Percentiles rank a stretch among this genome's conserved stretches.
Evolutionary conservation across 192 early-diverging fungal genomes (phyloP).

Genomic region (Podila epigama): DNA sequence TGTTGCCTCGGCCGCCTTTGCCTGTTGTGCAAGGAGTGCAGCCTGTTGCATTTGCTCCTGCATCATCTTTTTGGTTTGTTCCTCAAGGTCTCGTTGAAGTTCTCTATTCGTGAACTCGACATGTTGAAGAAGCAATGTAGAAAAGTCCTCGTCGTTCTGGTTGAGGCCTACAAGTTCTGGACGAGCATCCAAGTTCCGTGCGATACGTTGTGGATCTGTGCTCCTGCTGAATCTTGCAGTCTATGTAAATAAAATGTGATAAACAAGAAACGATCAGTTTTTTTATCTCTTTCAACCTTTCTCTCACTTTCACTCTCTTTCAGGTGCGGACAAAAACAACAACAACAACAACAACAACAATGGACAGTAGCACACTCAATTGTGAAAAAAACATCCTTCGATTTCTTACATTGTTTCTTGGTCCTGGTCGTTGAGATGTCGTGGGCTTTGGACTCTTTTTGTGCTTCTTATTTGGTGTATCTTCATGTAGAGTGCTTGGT

Average conservation of each 20-base stretch:
- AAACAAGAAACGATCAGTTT: too few relatives aligned
- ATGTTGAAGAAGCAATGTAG: constrained; percentile 21
- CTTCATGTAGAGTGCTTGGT: neutral
- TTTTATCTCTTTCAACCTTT: too few relatives aligned
- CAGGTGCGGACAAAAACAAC: too few relatives aligned
- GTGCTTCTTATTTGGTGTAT: neutral
- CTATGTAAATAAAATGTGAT: neutral
- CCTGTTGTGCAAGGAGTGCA: constrained; percentile 5
- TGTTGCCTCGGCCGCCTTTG: neutral
- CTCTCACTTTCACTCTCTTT: too few relatives aligned
- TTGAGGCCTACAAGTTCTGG: constrained; percentile 28
- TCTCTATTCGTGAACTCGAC: constrained; percentile 29
- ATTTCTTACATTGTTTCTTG: neutral
- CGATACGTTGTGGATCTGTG: neutral
- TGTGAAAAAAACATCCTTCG: neutral
- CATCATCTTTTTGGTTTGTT: constrained; percentile 22
- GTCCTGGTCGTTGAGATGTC: neutral
- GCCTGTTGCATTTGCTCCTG: constrained; percentile 18
- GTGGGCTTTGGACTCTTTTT: neutral
- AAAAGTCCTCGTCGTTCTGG: constrained; percentile 25
- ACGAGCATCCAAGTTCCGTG: constrained; percentile 21
- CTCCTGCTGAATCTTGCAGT: neutral
- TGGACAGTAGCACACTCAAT: neutral
- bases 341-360: neutral
- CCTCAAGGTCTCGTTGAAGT: constrained; percentile 23